Conservation (phyloP, 345 rosid species). For the Lepidium africanum region DNA sequence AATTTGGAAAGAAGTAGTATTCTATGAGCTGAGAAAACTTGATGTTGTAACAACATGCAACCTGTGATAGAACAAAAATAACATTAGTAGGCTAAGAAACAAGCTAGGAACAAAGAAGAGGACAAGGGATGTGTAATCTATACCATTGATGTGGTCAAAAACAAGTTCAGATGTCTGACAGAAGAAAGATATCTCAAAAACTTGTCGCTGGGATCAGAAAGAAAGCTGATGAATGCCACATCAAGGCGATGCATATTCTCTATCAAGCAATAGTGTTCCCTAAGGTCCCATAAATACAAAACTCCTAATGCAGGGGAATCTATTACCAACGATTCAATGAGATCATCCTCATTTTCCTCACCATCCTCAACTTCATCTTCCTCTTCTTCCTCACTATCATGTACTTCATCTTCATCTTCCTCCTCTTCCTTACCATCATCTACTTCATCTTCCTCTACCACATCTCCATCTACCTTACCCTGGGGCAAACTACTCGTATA, state of each 20-base stretch:
- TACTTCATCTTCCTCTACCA: not conserved
- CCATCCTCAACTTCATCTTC: no score
- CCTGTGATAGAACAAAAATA: not conserved
- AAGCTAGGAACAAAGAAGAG: not conserved
- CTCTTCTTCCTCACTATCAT: no score
- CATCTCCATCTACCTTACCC: no score
- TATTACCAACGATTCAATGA: not conserved
- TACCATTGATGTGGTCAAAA: not conserved
- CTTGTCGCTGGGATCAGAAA: not conserved
- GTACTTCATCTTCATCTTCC: no score
- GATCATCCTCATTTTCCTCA: not conserved
- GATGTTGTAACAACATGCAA: not conserved
- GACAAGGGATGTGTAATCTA: not conserved
- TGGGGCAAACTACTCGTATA: not conserved
- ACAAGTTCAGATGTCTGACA: not conserved
- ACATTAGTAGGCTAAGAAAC: not conserved
- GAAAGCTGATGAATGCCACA: not conserved
- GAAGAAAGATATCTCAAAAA: not conserved
- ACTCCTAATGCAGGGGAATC: not conserved
- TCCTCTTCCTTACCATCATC: no score
- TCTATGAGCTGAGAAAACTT: no score
- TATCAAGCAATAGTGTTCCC: not conserved
- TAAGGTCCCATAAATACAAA: not conserved
- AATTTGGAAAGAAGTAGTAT: no score
- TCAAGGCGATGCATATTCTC: not conserved